Base-by-base conservation (phyloP, 805 yeast genomes). In the Hanseniaspora valbyensis region DNA sequence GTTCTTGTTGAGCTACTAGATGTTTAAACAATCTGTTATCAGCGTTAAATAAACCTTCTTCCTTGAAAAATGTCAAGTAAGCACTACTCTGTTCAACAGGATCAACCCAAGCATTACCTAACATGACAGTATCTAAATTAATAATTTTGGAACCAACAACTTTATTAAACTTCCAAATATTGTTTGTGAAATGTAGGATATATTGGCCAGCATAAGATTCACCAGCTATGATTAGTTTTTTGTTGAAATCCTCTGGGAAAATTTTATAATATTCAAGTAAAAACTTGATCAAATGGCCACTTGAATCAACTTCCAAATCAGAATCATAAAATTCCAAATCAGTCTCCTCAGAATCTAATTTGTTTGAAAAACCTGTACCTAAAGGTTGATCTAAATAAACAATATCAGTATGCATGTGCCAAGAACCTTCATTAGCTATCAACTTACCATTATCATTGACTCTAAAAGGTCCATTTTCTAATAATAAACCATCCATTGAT, bases 171-270 rank as follows among this genome's bases (percentile, higher is more conserved):
- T 71, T 66, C 43, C 77, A 57, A 4, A 90, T 70, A 1, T 76
- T 78, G 34, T 75, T 69, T 0, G 90, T 94, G 53, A 89, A 76
- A 63, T 83, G 85, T 0, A 98, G 97, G 49, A 92, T 83, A 62
- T 87, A 92, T 63, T 92, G 96, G 19, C 98, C 98, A 1, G 97
- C 97, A 66, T 83, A 92, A 56, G 95, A 84, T 68, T 92, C 98
- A 28, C 98, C 98, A 0, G 95, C 95, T 30, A 92, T 65, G 55
- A 79, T 77, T 2, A 92, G 68, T 26, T 85, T 83, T 54, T 81
- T 79, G 5, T 58, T 57, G 2, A 62, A 54, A 56, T 84, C 86
- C 43, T 83, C 79, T 0, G 96, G 95, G 63, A 90, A 90, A 3
- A 78, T 61, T 50, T 71, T 69, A 56, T 75, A 81, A 66, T 80